These are phyloP conservation scores for Prunella vulgaris DNA, from an alignment of 257 asterid genomes.

Conservation along the genomic window DNA sequence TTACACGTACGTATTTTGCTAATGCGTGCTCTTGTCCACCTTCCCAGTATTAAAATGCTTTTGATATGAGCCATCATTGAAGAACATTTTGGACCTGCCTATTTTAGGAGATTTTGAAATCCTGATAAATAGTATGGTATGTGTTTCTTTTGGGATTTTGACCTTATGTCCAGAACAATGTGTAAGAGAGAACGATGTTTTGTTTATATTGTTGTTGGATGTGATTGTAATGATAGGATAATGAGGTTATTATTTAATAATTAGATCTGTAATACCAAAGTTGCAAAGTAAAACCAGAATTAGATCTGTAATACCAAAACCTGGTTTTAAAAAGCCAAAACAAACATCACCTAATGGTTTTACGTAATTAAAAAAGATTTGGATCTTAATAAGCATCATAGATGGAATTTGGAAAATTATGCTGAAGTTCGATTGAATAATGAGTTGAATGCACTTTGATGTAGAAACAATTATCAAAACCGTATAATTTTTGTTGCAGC, in stretches of 20 bases:
- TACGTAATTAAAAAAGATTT: not conserved
- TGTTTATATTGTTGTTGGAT: no score
- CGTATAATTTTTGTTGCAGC: slow-evolving; percentile 45
- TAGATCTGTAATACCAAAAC: no score
- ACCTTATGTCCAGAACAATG: no score
- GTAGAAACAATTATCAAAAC: slow-evolving; percentile 12
- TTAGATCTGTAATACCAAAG: no score
- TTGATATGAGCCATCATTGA: not conserved
- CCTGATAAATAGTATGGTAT: no score
- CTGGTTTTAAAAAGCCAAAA: no score
- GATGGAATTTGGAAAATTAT: slow-evolving; percentile 2
- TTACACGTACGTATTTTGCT: slow-evolving; percentile 56
- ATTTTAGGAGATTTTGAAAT: no score
- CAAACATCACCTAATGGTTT: not conserved
- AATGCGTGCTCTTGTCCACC: not conserved
- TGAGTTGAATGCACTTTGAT: slow-evolving; percentile 6
- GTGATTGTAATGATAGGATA: no score
- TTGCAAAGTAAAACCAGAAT: no score
- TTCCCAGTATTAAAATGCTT: not conserved
- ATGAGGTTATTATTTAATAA: no score
- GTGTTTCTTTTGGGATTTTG: no score
- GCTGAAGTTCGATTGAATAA: slow-evolving; percentile 1
- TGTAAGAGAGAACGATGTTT: no score
- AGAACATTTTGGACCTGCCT: not conserved
- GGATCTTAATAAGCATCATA: not conserved